Conservation (phyloP, 2,329 filamentous ascomycete genomes). For the Arthrobotrys musiformis region DNA sequence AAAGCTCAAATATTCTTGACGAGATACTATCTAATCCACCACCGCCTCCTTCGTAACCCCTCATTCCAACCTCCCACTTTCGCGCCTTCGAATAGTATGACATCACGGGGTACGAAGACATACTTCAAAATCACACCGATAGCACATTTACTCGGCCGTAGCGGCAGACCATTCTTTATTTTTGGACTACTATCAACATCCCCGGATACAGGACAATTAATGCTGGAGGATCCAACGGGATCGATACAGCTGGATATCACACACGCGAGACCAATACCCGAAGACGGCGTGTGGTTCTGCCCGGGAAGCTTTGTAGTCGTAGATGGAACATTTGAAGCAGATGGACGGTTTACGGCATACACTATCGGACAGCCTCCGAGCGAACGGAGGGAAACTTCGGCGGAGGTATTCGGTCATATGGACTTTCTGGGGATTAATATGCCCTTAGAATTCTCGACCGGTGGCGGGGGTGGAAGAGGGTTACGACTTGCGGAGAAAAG, state of each 20-base stretch:
- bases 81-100: conserved; percentile 68
- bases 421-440: conserved; percentile 79
- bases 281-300: conserved; percentile 88
- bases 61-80: conserved; percentile 80
- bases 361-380: conserved; percentile 92
- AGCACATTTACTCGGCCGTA: conserved; percentile 69
- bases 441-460: conserved; percentile 57
- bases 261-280: conserved; percentile 82
- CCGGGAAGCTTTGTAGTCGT: conserved; percentile 96
- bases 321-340: conserved; percentile 96
- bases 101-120: conserved; percentile 71
- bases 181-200: conserved; percentile 70
- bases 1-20: conserved; percentile 90
- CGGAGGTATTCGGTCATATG: conserved; percentile 82
- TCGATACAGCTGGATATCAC: conserved; percentile 85
- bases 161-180: conserved; percentile 58
- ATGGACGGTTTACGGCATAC: conserved; percentile 91
- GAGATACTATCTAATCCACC: conserved; percentile 89
- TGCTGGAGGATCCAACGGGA: conserved; percentile 86
- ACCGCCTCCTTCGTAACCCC: conserved; percentile 90
- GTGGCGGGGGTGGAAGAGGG: conserved; percentile 57
- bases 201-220: conserved; percentile 81
- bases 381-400: conserved; percentile 80
- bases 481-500: conserved; percentile 55
- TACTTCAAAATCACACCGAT: conserved; percentile 91